Percentiles rank a stretch among this genome's conserved stretches.
Conservation (phyloP, 1,284 basidiomycete genomes). For the Marasmius sp. region DNA sequence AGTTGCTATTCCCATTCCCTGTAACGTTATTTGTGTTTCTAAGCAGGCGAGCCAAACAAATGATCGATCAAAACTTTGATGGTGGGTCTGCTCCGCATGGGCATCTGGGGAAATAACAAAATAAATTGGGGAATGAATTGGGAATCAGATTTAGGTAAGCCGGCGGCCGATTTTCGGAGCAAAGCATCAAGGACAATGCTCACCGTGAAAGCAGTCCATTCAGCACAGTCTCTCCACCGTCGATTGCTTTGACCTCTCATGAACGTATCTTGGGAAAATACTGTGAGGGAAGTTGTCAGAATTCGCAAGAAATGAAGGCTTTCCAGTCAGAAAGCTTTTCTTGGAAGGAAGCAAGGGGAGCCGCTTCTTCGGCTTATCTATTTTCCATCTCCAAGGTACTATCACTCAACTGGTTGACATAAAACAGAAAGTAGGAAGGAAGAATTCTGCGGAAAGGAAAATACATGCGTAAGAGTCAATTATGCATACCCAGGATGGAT, state of each 20-base stretch:
- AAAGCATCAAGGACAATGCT: background rate
- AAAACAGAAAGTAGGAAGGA: background rate
- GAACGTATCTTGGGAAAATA: too few species aligned
- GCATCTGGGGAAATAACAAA: background rate
- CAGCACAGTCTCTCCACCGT: too few species aligned
- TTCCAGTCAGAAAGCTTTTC: background rate
- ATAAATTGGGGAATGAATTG: background rate
- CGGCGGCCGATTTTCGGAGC: background rate
- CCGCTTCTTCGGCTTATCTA: background rate
- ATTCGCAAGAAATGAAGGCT: background rate
- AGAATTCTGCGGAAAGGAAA: background rate
- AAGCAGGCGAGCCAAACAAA: background rate
- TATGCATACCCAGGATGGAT: background rate
- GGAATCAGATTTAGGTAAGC: background rate
- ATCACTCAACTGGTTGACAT: background rate
- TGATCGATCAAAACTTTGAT: background rate
- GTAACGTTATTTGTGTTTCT: background rate
- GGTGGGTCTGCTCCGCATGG: background rate
- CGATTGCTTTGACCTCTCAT: too few species aligned
- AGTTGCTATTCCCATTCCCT: background rate
- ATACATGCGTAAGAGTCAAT: background rate
- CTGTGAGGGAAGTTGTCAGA: too few species aligned
- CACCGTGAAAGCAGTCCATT: too few species aligned
- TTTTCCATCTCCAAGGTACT: background rate
- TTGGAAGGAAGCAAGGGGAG: background rate